Evolutionary conservation across 2,329 filamentous ascomycete species (phyloP).

Genomic region (Colletotrichum australisinense): DNA sequence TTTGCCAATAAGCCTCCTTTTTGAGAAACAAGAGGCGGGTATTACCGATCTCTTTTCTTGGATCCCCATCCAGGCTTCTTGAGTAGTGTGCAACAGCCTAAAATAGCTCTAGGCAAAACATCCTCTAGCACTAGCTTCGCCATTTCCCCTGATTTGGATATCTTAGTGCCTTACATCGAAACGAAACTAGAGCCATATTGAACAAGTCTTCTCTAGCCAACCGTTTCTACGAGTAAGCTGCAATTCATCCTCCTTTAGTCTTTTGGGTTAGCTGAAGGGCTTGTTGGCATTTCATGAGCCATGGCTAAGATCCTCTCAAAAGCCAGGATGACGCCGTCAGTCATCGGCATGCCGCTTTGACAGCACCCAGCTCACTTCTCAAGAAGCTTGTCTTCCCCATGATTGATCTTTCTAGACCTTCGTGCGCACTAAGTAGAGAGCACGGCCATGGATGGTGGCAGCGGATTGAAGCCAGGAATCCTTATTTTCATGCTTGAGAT

Average conservation of each 20-base stretch:
- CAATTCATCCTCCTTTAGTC: neutral
- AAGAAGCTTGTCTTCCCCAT: neutral
- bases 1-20: neutral
- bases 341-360: neutral
- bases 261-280: neutral
- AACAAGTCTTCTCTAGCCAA: neutral
- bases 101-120: neutral
- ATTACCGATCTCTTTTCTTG: neutral
- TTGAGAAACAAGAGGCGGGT: neutral
- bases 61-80: neutral
- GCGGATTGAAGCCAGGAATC: neutral
- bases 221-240: neutral
- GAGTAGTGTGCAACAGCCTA: neutral
- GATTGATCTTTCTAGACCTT: slow-evolving; percentile 2
- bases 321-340: neutral
- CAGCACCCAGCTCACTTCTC: neutral
- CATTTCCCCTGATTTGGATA: neutral
- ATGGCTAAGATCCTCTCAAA: neutral
- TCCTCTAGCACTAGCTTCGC: neutral
- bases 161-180: neutral
- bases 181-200: neutral
- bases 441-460: neutral
- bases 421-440: neutral
- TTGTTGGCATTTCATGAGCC: neutral
- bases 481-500: slow-evolving; percentile 8